Conservation (phyloP, 768 basidiomycete species). For the Neoboletus brunneissimus region DNA sequence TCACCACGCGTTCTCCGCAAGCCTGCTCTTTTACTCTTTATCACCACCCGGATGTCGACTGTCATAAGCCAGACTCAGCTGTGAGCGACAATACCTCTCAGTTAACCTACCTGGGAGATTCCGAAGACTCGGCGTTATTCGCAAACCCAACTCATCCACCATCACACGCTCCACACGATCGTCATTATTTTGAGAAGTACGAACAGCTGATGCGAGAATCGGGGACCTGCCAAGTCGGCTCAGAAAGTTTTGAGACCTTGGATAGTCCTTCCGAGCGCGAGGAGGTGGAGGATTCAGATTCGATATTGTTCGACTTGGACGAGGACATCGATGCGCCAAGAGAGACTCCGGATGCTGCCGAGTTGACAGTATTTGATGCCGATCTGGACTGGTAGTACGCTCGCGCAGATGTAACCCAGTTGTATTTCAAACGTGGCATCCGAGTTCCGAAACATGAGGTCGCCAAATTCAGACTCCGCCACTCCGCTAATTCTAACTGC, state of each 20-base stretch:
- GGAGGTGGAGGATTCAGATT: conserved; percentile 12
- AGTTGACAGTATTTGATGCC: neutral
- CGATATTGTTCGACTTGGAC: conserved; percentile 17
- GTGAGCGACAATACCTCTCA: conserved; percentile 14
- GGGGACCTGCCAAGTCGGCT: conserved; percentile 1
- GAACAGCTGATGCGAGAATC: conserved; percentile 15
- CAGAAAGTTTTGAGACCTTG: conserved; percentile 13
- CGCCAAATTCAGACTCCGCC: conserved; percentile 22
- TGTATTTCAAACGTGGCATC: conserved; percentile 22
- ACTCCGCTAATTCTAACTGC: conserved; percentile 24
- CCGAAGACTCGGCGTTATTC: conserved; percentile 11
- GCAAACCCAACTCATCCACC: neutral
- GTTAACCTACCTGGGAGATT: conserved; percentile 15
- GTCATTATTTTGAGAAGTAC: conserved; percentile 3
- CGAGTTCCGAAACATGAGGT: conserved; percentile 34
- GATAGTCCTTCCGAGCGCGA: conserved; percentile 5
- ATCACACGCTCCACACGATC: conserved; percentile 15
- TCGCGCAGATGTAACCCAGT: conserved; percentile 5
- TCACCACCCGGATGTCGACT: conserved; percentile 16
- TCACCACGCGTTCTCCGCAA: conserved; percentile 15
- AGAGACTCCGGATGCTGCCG: neutral
- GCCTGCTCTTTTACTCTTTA: conserved; percentile 12
- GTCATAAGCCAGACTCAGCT: conserved; percentile 9
- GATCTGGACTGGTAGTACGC: neutral
- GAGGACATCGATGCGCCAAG: neutral